Conservation (phyloP, 805 yeast genomes). For the Metschnikowia shivogae region DNA sequence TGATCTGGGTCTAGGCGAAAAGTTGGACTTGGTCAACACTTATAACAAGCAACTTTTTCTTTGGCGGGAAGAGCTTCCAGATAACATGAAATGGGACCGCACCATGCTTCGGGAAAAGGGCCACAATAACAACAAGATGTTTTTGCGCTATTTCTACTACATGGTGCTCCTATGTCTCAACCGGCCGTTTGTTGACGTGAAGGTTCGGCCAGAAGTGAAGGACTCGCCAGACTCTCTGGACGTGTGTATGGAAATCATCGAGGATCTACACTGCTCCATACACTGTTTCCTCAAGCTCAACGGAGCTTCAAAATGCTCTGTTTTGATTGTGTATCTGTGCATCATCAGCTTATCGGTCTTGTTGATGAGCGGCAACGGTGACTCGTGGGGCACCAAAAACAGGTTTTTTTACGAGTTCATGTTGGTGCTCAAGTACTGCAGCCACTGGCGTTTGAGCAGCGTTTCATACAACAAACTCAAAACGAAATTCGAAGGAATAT, state of each 20-base stretch:
- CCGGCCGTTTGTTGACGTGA: constrained; percentile 12
- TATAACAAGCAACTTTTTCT: constrained; percentile 8
- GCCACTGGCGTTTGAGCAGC: constrained; percentile 11
- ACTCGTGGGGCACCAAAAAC: background rate
- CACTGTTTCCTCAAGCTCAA: constrained; percentile 8
- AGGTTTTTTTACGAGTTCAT: constrained; percentile 12
- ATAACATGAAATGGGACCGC: constrained; percentile 8
- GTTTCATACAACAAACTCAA: constrained; percentile 8
- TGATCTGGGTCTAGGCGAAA: background rate
- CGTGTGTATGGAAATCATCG: constrained; percentile 9
- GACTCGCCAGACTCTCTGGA: background rate
- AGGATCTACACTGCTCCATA: constrained; percentile 8
- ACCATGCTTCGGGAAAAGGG: constrained; percentile 1
- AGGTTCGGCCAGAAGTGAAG: background rate
- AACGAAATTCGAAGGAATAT: constrained; percentile 5
- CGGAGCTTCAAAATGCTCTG: constrained; percentile 9
- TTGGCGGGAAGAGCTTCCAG: constrained; percentile 11
- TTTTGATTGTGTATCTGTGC: constrained; percentile 13
- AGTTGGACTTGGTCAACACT: constrained; percentile 4
- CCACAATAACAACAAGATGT: constrained; percentile 12
- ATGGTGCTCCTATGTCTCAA: constrained; percentile 12
- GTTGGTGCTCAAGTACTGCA: constrained; percentile 8
- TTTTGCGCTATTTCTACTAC: constrained; percentile 14
- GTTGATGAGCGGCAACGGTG: background rate
- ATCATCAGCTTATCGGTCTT: constrained; percentile 11